phyloP scores from a whole-genome alignment of 1,284 basidiomycete genomes.

The Inonotus hispidus region DNA sequence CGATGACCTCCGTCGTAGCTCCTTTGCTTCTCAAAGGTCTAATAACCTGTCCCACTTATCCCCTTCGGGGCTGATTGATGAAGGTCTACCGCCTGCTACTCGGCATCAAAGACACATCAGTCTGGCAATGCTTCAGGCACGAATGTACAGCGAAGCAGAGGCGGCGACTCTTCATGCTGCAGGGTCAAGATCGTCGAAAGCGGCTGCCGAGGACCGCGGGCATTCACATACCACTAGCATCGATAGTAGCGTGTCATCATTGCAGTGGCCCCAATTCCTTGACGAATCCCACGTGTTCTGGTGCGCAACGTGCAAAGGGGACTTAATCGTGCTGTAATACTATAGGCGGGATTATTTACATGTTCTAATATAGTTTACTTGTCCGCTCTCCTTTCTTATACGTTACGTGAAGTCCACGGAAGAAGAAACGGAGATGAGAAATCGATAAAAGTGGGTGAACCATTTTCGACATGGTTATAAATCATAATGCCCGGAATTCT shows the following conservation, averaged over 20 bases:
- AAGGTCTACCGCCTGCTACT: constrained; percentile 67
- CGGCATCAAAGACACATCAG: constrained; percentile 82
- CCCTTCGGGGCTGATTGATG: constrained; percentile 53
- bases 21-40: constrained; percentile 41
- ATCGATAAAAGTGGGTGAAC: not conserved
- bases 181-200: constrained; percentile 14
- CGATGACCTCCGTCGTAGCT: constrained; percentile 43
- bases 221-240: constrained; percentile 1
- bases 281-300: constrained; percentile 83
- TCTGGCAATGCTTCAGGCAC: constrained; percentile 82
- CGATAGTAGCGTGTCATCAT: constrained; percentile 13
- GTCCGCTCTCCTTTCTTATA: not conserved
- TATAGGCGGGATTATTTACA: constrained; percentile 8
- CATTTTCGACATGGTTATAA: not conserved
- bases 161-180: constrained; percentile 28
- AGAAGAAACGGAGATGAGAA: not conserved
- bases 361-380: constrained; percentile 5
- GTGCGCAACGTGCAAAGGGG: constrained; percentile 75
- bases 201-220: not conserved
- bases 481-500: not conserved
- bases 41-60: constrained; percentile 34
- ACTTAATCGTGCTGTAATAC: constrained; percentile 63
- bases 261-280: constrained; percentile 58
- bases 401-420: not conserved
- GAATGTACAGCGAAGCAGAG: constrained; percentile 74